A percentile compares a stretch with the other conserved stretches of the same genome.
phyloP scores from a whole-genome alignment of 306 rosid species.

The Rubus idaeus region DNA sequence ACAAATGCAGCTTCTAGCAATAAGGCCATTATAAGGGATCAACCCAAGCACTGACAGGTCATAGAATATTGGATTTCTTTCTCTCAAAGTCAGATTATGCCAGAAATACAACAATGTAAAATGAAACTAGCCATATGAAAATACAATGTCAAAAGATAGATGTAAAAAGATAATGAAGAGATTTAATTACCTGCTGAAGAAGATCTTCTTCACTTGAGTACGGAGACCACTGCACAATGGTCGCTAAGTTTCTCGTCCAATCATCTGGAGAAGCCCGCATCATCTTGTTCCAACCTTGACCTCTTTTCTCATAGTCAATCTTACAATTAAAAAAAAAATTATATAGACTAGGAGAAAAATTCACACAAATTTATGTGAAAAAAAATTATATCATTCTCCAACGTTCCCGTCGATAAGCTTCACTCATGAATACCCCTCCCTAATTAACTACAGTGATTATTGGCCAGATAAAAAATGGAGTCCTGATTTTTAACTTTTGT shows the following conservation, averaged over 20 bases:
- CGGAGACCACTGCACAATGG: constrained; percentile 86
- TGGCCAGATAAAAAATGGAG: not conserved
- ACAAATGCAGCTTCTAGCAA: not conserved
- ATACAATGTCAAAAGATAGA: not conserved
- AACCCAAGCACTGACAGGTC: not conserved
- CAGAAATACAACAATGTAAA: not conserved
- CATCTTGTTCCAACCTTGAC: constrained; percentile 54
- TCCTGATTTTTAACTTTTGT: not conserved
- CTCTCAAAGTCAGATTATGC: not conserved
- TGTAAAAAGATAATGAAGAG: not conserved
- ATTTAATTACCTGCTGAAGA: constrained; percentile 52
- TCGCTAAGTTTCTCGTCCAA: constrained; percentile 70
- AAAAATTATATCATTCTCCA: not conserved
- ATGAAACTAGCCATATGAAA: not conserved
- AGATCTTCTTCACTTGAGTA: constrained; percentile 71
- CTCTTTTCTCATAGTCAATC: constrained; percentile 76
- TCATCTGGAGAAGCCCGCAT: constrained; percentile 53
- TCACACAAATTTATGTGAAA: not conserved
- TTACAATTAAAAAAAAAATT: constrained; percentile 22
- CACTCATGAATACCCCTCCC: not conserved
- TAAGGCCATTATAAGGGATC: too few relatives aligned
- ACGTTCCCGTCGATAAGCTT: not conserved
- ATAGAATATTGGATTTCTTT: not conserved
- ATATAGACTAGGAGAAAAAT: not conserved
- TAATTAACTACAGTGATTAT: not conserved